phyloP scores from a whole-genome alignment of 306 rosid genomes.

The Aeschynomene evenia region DNA sequence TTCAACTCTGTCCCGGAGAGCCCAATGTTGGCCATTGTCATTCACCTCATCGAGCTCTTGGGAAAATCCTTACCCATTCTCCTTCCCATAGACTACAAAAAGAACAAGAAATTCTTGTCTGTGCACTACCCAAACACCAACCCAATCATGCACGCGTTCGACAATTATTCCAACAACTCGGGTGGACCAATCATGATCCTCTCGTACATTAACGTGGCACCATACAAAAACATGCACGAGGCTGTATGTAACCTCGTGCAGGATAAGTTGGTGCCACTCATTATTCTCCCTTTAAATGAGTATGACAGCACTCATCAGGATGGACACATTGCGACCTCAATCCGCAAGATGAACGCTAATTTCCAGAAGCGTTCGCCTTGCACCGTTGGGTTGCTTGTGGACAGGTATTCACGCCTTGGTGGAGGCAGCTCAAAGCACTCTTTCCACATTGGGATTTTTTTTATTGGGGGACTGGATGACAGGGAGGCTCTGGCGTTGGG shows the following conservation, averaged over 20 bases:
- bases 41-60: conserved; percentile 48
- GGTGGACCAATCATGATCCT: conserved; percentile 33
- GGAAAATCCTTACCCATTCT: conserved; percentile 47
- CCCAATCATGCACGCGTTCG: conserved; percentile 54
- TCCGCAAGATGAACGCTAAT: conserved; percentile 39
- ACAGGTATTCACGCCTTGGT: conserved; percentile 26
- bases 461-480: conserved; percentile 60
- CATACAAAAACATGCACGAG: conserved; percentile 57
- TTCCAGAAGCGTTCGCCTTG: conserved; percentile 39
- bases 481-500: conserved; percentile 55
- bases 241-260: conserved; percentile 35
- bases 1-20: conserved; percentile 35
- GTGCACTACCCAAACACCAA: conserved; percentile 32
- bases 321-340: not conserved
- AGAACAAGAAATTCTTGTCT: not conserved
- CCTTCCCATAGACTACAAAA: conserved; percentile 34
- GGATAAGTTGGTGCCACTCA: conserved; percentile 40
- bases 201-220: conserved; percentile 47
- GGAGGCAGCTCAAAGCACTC: not conserved
- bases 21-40: conserved; percentile 38
- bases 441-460: conserved; percentile 43
- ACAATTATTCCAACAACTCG: conserved; percentile 45
- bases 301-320: conserved; percentile 14
- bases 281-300: conserved; percentile 54
- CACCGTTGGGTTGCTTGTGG: conserved; percentile 68